Percentiles rank a stretch among this genome's conserved stretches.
Conservation (phyloP, 1,284 basidiomycete genomes). For the Puccinia polysora region DNA sequence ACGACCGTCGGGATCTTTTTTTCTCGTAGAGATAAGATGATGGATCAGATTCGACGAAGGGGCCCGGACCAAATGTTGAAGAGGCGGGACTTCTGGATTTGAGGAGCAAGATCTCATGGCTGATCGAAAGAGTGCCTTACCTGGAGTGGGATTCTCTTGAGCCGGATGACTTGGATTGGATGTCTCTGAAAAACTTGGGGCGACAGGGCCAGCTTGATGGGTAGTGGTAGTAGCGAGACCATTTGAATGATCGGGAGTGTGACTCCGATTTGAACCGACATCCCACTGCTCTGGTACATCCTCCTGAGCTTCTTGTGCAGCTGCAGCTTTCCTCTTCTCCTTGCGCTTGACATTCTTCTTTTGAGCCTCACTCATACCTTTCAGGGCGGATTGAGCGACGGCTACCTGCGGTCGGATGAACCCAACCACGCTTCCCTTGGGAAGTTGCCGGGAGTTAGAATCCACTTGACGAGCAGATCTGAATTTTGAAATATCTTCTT, state of each 20-base stretch:
- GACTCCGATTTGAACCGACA: conserved; percentile 3
- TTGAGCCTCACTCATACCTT: conserved; percentile 56
- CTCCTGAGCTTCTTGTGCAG: conserved; percentile 56
- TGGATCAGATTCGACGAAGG: too few species aligned
- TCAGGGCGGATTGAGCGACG: conserved; percentile 40
- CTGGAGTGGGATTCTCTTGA: background rate
- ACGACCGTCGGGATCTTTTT: too few species aligned
- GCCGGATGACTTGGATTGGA: background rate
- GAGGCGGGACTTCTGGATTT: conserved; percentile 15
- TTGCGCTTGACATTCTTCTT: conserved; percentile 68
- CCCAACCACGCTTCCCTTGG: conserved; percentile 69
- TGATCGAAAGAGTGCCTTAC: conserved; percentile 17
- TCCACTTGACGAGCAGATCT: conserved; percentile 69
- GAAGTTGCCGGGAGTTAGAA: conserved; percentile 61
- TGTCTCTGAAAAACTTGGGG: background rate
- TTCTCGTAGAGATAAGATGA: too few species aligned
- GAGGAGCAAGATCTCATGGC: conserved; percentile 38
- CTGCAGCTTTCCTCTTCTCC: conserved; percentile 48
- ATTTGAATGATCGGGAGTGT: background rate
- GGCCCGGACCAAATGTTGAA: conserved; percentile 30
- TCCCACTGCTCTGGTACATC: conserved; percentile 38
- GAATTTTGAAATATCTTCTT: conserved; percentile 83
- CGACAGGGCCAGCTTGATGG: background rate
- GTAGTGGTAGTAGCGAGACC: background rate
- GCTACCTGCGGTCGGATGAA: conserved; percentile 31